Evolutionary conservation across 768 basidiomycete genomes (phyloP), one percentile per base, ranked within the genome.

Genomic region (Lactarius sp.): DNA sequence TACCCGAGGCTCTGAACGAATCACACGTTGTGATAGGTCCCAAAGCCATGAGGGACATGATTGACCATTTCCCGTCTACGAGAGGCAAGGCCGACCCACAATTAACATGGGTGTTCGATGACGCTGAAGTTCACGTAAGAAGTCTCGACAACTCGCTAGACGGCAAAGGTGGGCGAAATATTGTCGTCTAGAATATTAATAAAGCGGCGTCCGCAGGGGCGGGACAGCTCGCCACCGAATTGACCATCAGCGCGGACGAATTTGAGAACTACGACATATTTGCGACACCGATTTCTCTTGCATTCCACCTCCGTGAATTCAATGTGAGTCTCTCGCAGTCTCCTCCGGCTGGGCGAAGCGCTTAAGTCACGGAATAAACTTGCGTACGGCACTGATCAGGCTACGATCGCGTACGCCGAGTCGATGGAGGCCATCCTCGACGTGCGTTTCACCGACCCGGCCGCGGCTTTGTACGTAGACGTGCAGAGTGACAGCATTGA

Each of bases 241-340:
- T 93, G 53, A 81, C 81, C 1, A 85, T 94, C 56, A 87, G 85
- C 61, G 82, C 82, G 0, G 88, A 90, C 46, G 92, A 93, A 69
- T 94, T 94, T 66, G 90, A 93, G 56, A 75, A 80, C 7, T 94
- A 92, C 70, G 82, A 89, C 52, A 76, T 92, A 12, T 79, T 78
- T 68, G 75, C 79, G 10, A 75, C 82, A 18, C 88, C 92, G 1
- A 81, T 82, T 37, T 85, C 83, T 4, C 81, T 94, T 56, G 85
- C 84, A 0, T 92, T 93, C 68, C 91, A 92, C 74, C 74, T 94
- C 34, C 84, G 87, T 42, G 92, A 94, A 75, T 92, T 94, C 74
- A 90, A 85, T 63, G 92, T 91, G 66, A 62, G 79, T 47, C 12
- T 46, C 10, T 54, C 36, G 47, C 27, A 59, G 14, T 59, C 18